A percentile compares a stretch with the other conserved stretches of the same genome.
Evolutionary conservation across 371 early-diverging fungal species (phyloP).

Genomic region (Rhizopus stolonifer): DNA sequence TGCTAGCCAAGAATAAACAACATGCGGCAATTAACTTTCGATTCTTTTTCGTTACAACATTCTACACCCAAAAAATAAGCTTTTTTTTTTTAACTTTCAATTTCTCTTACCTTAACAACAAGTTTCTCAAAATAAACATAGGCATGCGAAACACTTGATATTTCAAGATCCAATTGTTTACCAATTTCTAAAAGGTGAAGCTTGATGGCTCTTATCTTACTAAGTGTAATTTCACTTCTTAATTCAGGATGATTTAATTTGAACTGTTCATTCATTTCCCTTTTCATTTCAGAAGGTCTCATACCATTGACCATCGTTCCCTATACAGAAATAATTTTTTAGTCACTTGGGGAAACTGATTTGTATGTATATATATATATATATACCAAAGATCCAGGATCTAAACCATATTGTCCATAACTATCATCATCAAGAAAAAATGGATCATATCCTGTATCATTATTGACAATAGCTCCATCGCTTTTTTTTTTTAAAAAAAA

Average conservation of each 20-base stretch:
- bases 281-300: conserved; percentile 56
- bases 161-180: conserved; percentile 69
- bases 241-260: conserved; percentile 70
- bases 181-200: conserved; percentile 55
- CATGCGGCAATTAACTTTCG: conserved; percentile 81
- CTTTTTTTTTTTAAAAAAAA: no score
- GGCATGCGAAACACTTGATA: conserved; percentile 86
- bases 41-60: conserved; percentile 74
- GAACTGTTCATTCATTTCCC: conserved; percentile 80
- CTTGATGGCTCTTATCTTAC: conserved; percentile 79
- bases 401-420: conserved; percentile 28
- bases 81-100: no score
- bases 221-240: conserved; percentile 70
- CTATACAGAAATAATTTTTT: no score
- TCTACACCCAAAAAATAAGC: no score
- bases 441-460: conserved; percentile 47
- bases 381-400: conserved; percentile 37
- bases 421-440: conserved; percentile 63
- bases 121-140: conserved; percentile 95
- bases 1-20: conserved; percentile 77
- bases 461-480: conserved; percentile 14
- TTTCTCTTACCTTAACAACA: conserved; percentile 56
- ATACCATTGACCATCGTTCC: conserved; percentile 7
- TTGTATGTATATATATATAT: no score
- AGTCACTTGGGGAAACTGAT: no score